Evolutionary conservation across 495 filamentous ascomycete genomes (phyloP).

Genomic region (Tuber borchii): DNA sequence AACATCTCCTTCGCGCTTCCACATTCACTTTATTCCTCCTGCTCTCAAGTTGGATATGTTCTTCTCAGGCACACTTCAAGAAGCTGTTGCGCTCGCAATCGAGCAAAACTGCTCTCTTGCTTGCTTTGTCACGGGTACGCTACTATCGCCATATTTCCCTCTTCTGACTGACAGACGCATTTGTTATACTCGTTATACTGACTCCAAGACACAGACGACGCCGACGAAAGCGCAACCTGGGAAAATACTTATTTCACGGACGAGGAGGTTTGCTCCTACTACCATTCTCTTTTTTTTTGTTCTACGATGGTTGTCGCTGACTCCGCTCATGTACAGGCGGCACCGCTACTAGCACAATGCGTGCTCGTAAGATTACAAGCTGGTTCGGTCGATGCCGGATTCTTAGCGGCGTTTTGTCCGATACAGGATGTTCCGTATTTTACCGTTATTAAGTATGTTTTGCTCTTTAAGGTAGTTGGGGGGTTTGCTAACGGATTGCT

Average conservation of each 20-base stretch:
- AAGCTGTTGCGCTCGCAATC: conserved; percentile 69
- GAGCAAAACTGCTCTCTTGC: conserved; percentile 58
- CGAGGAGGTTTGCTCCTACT: conserved; percentile 48
- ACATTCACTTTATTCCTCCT: not conserved
- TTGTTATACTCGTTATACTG: conserved; percentile 22
- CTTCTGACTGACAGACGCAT: not conserved
- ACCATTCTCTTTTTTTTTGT: not conserved
- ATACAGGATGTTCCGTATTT: conserved; percentile 65
- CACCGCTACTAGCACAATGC: conserved; percentile 52
- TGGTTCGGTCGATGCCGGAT: conserved; percentile 70
- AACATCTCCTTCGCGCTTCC: not conserved
- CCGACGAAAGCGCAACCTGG: conserved; percentile 62
- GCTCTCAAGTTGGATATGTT: conserved; percentile 53
- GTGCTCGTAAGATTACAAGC: conserved; percentile 62
- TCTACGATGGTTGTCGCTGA: not conserved
- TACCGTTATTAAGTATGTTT: conserved; percentile 64
- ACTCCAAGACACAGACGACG: conserved; percentile 51
- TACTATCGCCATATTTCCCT: conserved; percentile 11
- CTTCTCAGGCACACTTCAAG: conserved; percentile 68
- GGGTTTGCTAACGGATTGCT: not conserved
- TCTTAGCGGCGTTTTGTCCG: conserved; percentile 72
- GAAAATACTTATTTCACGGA: conserved; percentile 65
- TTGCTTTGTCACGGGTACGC: conserved; percentile 62
- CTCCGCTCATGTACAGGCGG: conserved; percentile 41
- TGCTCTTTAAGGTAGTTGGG: not conserved